These are phyloP conservation scores for Cyberlindnera galapagoensis DNA, from an alignment of 805 yeast species.

Conservation along the genomic window DNA sequence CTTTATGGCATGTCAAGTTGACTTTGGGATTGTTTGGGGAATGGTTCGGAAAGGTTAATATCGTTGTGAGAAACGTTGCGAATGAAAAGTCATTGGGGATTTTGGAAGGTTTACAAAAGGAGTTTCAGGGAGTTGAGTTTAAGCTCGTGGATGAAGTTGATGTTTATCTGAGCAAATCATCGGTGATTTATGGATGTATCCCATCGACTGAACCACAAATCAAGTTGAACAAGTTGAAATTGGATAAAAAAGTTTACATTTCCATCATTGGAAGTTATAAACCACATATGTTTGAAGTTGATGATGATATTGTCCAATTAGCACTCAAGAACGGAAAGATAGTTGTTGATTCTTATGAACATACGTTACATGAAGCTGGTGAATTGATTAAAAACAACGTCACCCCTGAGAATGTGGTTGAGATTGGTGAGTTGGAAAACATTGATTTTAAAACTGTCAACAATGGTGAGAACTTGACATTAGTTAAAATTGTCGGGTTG, in stretches of 20 bases:
- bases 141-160: slow-evolving; percentile 17
- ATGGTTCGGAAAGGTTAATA: slow-evolving; percentile 33
- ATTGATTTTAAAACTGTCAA: slow-evolving; percentile 4
- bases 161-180: slow-evolving; percentile 30
- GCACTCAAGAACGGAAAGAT: slow-evolving; percentile 34
- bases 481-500: slow-evolving; percentile 55
- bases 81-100: slow-evolving; percentile 31
- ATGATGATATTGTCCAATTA: slow-evolving; percentile 33
- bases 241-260: slow-evolving; percentile 33
- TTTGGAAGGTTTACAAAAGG: slow-evolving; percentile 20
- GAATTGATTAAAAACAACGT: slow-evolving; percentile 47
- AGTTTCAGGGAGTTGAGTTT: slow-evolving; percentile 26
- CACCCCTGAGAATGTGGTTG: slow-evolving; percentile 34
- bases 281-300: slow-evolving; percentile 62
- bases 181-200: slow-evolving; percentile 52
- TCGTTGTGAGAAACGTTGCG: slow-evolving; percentile 38
- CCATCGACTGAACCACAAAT: slow-evolving; percentile 50
- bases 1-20: slow-evolving; percentile 53
- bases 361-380: slow-evolving; percentile 56
- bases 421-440: slow-evolving; percentile 35
- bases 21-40: slow-evolving; percentile 34
- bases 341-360: slow-evolving; percentile 54
- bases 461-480: slow-evolving; percentile 28
- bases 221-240: slow-evolving; percentile 25
- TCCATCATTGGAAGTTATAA: slow-evolving; percentile 62